phyloP scores from a whole-genome alignment of 1,284 basidiomycete genomes.

The Crepidotus sp. region DNA sequence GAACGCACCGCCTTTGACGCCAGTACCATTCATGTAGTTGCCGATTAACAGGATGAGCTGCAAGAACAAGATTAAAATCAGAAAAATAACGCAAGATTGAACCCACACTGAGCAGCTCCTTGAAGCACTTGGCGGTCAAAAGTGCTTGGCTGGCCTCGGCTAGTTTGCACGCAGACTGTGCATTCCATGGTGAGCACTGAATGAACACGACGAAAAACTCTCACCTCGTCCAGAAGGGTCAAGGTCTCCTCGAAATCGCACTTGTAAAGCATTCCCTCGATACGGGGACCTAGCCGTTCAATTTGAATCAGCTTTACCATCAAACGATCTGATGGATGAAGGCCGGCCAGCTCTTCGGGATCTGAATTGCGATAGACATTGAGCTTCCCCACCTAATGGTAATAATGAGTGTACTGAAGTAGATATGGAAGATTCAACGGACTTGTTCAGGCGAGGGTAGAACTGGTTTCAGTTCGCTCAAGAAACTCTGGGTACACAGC shows the following conservation, averaged over 20 bases:
- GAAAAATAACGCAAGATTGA: slow-evolving; percentile 9
- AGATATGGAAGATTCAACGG: not conserved
- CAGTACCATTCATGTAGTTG: slow-evolving; percentile 97
- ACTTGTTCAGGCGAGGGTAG: slow-evolving; percentile 87
- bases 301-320: slow-evolving; percentile 98
- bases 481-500: slow-evolving; percentile 79
- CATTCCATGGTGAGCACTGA: slow-evolving; percentile 2
- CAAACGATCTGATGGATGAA: slow-evolving; percentile 92
- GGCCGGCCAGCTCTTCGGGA: slow-evolving; percentile 77
- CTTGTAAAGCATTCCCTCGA: slow-evolving; percentile 92
- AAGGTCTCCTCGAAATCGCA: slow-evolving; percentile 79
- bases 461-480: slow-evolving; percentile 79
- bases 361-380: slow-evolving; percentile 85
- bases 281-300: slow-evolving; percentile 82
- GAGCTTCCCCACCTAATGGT: slow-evolving; percentile 72
- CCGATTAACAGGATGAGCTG: slow-evolving; percentile 91
- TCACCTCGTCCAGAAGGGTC: slow-evolving; percentile 62
- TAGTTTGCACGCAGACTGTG: slow-evolving; percentile 70
- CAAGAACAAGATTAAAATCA: slow-evolving; percentile 11
- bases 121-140: slow-evolving; percentile 74
- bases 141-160: slow-evolving; percentile 73
- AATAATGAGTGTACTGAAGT: not conserved
- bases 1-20: slow-evolving; percentile 94
- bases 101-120: slow-evolving; percentile 74
- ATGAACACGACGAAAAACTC: slow-evolving; percentile 16